Base-by-base conservation (phyloP, 1,139 yeast species). In the Cylindricascospora bacillispora region DNA sequence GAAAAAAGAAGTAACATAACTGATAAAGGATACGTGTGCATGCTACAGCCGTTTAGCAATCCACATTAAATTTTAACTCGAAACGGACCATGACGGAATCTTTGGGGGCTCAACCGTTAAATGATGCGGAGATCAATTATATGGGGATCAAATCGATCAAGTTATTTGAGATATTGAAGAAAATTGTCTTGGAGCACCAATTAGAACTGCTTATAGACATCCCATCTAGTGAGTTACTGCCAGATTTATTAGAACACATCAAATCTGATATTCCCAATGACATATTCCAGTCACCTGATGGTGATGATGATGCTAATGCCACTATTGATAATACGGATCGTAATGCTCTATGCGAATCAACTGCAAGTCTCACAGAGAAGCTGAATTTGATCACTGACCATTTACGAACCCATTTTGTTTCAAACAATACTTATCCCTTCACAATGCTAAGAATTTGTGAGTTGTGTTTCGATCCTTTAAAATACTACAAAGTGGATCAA, bases 381-480 rank as follows among this genome's bases (percentile, higher is more conserved):
- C n/a, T n/a, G n/a, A n/a, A n/a, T n/a, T n/a, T n/a, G n/a, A 22
- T 41, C 3, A 40, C 38, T 1, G 23, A 35, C 1, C 31, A 41
- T 29, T 30, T 51, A 15, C 29, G 18, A n/a, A 27, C 31, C 3
- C 37, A 37, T 3, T 51, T 52, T 26, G 24, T 38, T 4, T 21
- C 27, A 2, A 33, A 37, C 9, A 32, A 37, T 12, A 27, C 17
- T 13, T 44, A 38, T 21, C 57, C 57, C 2, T 52, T 52, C 22
- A 52, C 57, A 1, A 52, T 52, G 6, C 31, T 43, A 24, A 35
- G 57, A 19, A 44, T 52, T 10, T 47, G 54, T 39, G 54, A 52
- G 29, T 26, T 52, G 15, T 47, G 53, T 27, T 51, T 40, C 32
- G 49, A 52, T 33, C 57, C 57, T n/a, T 41, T 52, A 16, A 38